A percentile compares a stretch with the other conserved stretches of the same genome.
phyloP scores from a whole-genome alignment of 83 land plant genomes.

The Picea abies region DNA sequence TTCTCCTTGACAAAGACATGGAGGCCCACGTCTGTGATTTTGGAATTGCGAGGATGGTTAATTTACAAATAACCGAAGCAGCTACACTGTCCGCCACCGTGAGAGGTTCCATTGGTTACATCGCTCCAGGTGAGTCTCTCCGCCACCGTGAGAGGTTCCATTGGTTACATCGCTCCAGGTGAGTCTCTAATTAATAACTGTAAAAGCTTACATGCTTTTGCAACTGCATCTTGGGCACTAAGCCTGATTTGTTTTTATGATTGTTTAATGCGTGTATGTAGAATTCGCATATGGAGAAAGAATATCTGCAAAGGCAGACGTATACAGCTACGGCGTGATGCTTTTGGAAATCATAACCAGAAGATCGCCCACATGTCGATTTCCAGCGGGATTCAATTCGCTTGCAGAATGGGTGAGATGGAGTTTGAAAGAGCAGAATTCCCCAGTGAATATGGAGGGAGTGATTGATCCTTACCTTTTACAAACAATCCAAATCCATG shows the following conservation, averaged over 20 bases:
- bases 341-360: background rate
- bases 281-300: background rate
- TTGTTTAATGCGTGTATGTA: background rate
- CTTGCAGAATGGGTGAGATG: background rate
- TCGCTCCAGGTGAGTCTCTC: constrained; percentile 17
- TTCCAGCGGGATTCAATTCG: background rate
- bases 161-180: constrained; percentile 25
- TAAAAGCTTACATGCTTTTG: no score
- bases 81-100: background rate
- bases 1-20: constrained; percentile 18
- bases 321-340: background rate
- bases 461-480: no score
- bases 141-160: constrained; percentile 3
- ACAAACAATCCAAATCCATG: no score
- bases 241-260: no score
- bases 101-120: constrained; percentile 19
- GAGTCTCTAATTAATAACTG: no score
- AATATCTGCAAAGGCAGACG: background rate
- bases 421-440: no score
- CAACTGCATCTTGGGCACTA: no score
- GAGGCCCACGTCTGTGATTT: constrained; percentile 16
- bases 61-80: background rate
- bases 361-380: background rate
- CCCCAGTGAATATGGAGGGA: no score
- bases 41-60: constrained; percentile 5